Evolutionary conservation across 495 filamentous ascomycete genomes (phyloP).

Genomic region (Amorphotheca resinae): DNA sequence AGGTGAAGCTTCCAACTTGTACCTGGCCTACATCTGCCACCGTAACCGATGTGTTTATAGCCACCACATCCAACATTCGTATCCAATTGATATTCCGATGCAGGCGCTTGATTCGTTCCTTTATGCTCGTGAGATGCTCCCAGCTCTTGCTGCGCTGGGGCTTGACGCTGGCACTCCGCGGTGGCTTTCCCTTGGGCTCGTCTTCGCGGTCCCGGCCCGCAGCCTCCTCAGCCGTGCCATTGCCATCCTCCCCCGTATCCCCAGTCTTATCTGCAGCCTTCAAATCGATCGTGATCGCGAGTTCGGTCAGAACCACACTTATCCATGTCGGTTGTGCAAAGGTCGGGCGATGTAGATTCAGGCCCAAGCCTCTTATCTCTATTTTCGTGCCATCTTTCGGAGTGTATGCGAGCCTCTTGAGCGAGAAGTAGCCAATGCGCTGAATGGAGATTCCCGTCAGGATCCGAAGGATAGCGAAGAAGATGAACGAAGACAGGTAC

Average conservation of each 20-base stretch:
- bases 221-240: conserved; percentile 15
- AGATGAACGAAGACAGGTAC: conserved; percentile 82
- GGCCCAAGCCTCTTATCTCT: conserved; percentile 77
- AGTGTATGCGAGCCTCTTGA: conserved; percentile 79
- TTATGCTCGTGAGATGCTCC: conserved; percentile 59
- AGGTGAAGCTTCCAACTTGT: conserved; percentile 70
- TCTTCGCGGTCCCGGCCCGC: conserved; percentile 14
- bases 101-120: conserved; percentile 73
- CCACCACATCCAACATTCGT: conserved; percentile 79
- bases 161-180: conserved; percentile 4
- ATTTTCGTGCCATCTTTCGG: conserved; percentile 77
- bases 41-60: conserved; percentile 60
- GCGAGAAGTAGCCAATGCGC: conserved; percentile 79
- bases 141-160: conserved; percentile 56
- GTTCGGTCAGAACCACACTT: conserved; percentile 72
- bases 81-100: conserved; percentile 85
- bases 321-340: conserved; percentile 97
- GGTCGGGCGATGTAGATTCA: conserved; percentile 81
- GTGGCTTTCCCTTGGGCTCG: conserved; percentile 11
- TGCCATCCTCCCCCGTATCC: conserved; percentile 8
- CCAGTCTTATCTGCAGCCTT: conserved; percentile 40
- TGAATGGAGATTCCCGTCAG: conserved; percentile 93
- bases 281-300: conserved; percentile 73
- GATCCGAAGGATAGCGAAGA: conserved; percentile 88
- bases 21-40: conserved; percentile 71